phyloP scores from a whole-genome alignment of 208 protist genomes.

The Perkinsela sp. region DNA sequence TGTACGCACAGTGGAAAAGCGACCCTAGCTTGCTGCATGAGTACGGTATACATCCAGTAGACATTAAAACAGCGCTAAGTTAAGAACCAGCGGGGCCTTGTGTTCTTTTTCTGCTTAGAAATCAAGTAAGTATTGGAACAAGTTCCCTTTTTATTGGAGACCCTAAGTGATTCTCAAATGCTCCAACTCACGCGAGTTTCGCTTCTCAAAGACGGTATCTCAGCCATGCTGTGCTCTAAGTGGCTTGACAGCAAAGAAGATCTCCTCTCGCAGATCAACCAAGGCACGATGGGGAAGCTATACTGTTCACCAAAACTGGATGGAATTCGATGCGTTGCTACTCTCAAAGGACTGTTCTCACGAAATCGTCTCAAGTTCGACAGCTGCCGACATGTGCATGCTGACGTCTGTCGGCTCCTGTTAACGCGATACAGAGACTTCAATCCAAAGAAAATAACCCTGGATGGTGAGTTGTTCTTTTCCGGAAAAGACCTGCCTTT shows the following conservation, averaged over 20 bases:
- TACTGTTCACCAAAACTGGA: slow-evolving; percentile 45
- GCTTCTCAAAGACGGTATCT: neutral
- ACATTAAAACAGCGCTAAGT: neutral
- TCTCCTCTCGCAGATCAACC: neutral
- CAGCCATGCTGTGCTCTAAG: neutral
- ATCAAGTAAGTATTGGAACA: neutral
- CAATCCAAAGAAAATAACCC: neutral
- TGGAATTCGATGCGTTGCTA: slow-evolving; percentile 49
- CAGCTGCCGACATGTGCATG: neutral
- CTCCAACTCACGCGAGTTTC: neutral
- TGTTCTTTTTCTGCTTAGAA: neutral
- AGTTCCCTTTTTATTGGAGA: neutral
- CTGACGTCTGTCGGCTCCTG: neutral
- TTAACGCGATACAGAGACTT: neutral
- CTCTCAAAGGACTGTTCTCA: slow-evolving; percentile 50
- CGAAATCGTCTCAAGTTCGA: slow-evolving; percentile 33
- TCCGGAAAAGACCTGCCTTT: neutral
- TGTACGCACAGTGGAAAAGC: slow-evolving; percentile 14
- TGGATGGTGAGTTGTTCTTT: slow-evolving; percentile 42
- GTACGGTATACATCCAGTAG: slow-evolving; percentile 24
- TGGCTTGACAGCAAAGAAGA: neutral
- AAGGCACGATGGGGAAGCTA: neutral
- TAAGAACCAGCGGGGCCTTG: neutral
- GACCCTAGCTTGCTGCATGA: slow-evolving; percentile 24
- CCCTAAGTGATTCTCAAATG: neutral